phyloP scores from a whole-genome alignment of 371 early-diverging fungal genomes.

The Synchytrium microbalum region DNA sequence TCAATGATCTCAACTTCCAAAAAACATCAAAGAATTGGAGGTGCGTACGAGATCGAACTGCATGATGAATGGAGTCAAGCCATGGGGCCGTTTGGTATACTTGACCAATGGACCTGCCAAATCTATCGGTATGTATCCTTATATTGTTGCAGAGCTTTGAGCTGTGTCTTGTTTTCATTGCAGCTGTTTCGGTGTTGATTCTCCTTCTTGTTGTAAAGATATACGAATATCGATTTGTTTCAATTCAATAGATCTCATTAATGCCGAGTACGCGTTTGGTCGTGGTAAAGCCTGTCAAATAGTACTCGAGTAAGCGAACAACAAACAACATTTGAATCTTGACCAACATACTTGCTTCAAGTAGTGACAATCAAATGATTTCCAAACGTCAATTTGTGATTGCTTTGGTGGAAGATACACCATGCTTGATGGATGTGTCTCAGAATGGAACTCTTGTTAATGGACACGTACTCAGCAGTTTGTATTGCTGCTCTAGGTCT shows the following conservation, averaged over 20 bases:
- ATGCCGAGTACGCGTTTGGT: slow-evolving; percentile 1
- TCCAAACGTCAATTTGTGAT: neutral
- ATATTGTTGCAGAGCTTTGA: too few relatives aligned
- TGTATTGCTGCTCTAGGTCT: neutral
- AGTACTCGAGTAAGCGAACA: neutral
- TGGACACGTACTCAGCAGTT: slow-evolving; percentile 6
- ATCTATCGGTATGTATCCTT: too few relatives aligned
- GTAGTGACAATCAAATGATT: neutral
- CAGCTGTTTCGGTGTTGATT: neutral
- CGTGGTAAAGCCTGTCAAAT: neutral
- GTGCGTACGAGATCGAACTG: too few relatives aligned
- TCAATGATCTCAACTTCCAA: too few relatives aligned
- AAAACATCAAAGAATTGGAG: too few relatives aligned
- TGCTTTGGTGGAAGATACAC: slow-evolving; percentile 11
- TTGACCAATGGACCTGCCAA: too few relatives aligned
- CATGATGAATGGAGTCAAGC: too few relatives aligned
- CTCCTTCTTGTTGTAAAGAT: too few relatives aligned
- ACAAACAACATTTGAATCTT: neutral
- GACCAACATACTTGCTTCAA: slow-evolving; percentile 7
- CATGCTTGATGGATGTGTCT: slow-evolving; percentile 15
- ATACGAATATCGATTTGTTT: too few relatives aligned
- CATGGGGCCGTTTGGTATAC: too few relatives aligned
- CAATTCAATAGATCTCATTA: slow-evolving; percentile 8
- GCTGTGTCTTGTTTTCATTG: too few relatives aligned
- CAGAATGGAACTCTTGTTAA: slow-evolving; percentile 19